A percentile compares a stretch with the other conserved stretches of the same genome.
These are phyloP conservation scores for Cucumis cinereus DNA, from an alignment of 306 rosid species.

Conservation along the genomic window DNA sequence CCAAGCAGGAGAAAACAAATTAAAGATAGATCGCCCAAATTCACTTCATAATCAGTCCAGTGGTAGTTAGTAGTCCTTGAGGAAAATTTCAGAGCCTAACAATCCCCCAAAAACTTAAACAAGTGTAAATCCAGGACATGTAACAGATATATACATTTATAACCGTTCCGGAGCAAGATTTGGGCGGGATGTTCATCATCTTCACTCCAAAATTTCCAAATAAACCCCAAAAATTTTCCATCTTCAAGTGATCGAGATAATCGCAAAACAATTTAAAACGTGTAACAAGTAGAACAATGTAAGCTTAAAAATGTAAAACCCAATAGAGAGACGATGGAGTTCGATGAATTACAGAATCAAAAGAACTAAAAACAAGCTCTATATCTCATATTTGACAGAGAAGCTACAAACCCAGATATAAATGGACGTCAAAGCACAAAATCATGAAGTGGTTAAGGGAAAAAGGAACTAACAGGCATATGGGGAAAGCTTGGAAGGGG, in stretches of 20 bases:
- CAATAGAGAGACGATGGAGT: neutral
- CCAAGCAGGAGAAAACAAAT: neutral
- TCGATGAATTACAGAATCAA: neutral
- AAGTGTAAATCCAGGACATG: neutral
- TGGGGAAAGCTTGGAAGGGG: conserved; percentile 38
- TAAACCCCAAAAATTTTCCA: neutral
- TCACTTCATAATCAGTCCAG: neutral
- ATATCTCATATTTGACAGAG: neutral
- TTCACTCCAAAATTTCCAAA: neutral
- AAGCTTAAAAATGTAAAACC: neutral
- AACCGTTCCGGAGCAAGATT: neutral
- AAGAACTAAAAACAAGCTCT: neutral
- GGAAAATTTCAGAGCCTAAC: neutral
- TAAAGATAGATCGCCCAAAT: neutral
- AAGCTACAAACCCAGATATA: neutral
- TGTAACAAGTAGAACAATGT: neutral
- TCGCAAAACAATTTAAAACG: neutral
- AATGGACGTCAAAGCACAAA: neutral
- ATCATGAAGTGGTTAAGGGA: neutral
- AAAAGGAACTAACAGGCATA: conserved; percentile 39
- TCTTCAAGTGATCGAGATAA: neutral
- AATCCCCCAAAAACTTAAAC: neutral
- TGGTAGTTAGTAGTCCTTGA: neutral
- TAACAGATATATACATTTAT: no score
- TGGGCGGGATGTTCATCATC: neutral